These are phyloP conservation scores for Candida freyschussii DNA, from an alignment of 1,139 yeast species.

Conservation along the genomic window DNA sequence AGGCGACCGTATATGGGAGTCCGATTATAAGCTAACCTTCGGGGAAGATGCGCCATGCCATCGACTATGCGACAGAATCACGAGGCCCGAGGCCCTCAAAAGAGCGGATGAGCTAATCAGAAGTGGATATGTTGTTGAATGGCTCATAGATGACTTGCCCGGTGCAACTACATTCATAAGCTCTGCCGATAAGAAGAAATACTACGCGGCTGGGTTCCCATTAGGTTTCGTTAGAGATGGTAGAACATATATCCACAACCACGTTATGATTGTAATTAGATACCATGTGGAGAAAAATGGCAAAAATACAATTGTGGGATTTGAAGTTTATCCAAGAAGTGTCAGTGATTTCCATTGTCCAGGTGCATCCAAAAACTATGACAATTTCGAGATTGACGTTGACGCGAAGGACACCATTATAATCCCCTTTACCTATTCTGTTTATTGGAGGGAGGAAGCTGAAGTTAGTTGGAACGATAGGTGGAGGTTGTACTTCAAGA, in stretches of 20 bases:
- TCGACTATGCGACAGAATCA: conserved; percentile 59
- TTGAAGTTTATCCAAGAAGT: conserved; percentile 85
- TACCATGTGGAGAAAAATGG: conserved; percentile 54
- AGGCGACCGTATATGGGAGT: conserved; percentile 78
- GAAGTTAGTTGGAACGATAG: conserved; percentile 63
- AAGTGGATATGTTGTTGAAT: conserved; percentile 73
- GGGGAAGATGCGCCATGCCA: conserved; percentile 62
- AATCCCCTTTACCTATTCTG: conserved; percentile 79
- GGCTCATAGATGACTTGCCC: conserved; percentile 82
- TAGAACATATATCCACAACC: conserved; percentile 64
- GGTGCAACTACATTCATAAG: conserved; percentile 84
- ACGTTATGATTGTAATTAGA: conserved; percentile 74
- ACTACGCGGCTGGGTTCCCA: conserved; percentile 85
- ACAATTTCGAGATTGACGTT: conserved; percentile 46
- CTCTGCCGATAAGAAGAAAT: conserved; percentile 53
- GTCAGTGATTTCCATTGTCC: conserved; percentile 66
- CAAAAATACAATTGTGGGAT: conserved; percentile 70
- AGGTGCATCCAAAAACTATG: conserved; percentile 56
- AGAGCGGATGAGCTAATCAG: conserved; percentile 60
- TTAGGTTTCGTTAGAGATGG: conserved; percentile 64
- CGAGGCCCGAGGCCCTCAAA: conserved; percentile 44
- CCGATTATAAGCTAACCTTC: conserved; percentile 60
- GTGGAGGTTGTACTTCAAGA: conserved; percentile 69
- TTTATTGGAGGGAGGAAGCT: conserved; percentile 83
- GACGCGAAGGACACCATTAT: conserved; percentile 32